Percentiles rank a stretch among this genome's conserved stretches.
These are phyloP conservation scores for Monsonia emarginata DNA, from an alignment of 441 rosid species.

Conservation along the genomic window DNA sequence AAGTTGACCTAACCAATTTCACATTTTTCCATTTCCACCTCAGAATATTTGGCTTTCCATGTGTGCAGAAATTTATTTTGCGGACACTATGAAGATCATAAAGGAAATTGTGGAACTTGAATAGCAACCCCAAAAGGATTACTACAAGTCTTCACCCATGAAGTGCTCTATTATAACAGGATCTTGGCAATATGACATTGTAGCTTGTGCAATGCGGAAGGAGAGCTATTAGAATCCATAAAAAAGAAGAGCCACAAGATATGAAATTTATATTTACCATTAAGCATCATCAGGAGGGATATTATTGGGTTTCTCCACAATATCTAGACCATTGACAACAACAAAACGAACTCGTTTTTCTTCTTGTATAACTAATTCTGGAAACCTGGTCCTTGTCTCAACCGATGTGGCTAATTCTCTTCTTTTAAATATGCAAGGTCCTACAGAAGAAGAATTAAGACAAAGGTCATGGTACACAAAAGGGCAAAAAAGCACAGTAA, in stretches of 20 bases:
- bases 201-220: not conserved
- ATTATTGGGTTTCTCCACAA: constrained; percentile 63
- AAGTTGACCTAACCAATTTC: not conserved
- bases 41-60: not conserved
- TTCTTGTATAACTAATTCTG: constrained; percentile 86
- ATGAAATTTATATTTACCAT: constrained; percentile 40
- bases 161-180: not conserved
- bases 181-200: not conserved
- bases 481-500: not conserved
- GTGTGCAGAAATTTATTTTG: not conserved
- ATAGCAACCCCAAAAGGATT: not conserved
- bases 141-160: not conserved
- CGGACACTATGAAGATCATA: not conserved
- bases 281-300: constrained; percentile 63
- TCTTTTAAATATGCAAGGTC: constrained; percentile 60
- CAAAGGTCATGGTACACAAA: not conserved
- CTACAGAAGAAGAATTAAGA: constrained; percentile 25
- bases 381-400: constrained; percentile 82
- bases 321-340: constrained; percentile 85
- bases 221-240: not conserved
- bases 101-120: not conserved
- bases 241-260: not conserved
- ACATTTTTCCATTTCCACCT: not conserved
- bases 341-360: constrained; percentile 93
- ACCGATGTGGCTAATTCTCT: constrained; percentile 89